These are phyloP conservation scores for Pontederia paniculata DNA, from an alignment of 176 grass and related monocot species.

Conservation along the genomic window DNA sequence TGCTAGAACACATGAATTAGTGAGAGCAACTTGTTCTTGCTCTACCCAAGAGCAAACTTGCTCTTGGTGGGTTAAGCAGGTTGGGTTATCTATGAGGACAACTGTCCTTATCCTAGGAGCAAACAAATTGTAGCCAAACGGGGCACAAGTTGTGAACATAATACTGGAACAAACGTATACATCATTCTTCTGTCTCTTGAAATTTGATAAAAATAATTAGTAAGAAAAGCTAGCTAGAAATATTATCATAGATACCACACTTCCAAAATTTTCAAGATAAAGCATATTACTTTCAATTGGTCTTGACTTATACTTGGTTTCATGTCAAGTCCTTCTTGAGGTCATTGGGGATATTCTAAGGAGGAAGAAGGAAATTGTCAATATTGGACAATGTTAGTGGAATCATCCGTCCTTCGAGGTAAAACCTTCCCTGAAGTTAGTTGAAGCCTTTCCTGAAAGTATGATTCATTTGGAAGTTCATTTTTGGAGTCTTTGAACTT, in stretches of 20 bases:
- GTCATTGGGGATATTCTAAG: slow-evolving; percentile 64
- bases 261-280: no score
- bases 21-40: no score
- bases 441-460: not conserved
- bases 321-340: slow-evolving; percentile 60
- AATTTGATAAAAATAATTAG: not conserved
- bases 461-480: not conserved
- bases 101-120: no score
- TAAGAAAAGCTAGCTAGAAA: not conserved
- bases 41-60: no score
- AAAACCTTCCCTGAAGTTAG: not conserved
- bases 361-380: slow-evolving; percentile 54
- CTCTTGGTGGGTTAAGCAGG: no score
- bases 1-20: no score
- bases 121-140: no score
- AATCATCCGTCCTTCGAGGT: slow-evolving; percentile 92
- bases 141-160: no score
- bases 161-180: no score
- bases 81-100: no score
- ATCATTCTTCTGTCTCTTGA: no score
- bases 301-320: slow-evolving; percentile 19
- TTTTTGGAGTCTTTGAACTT: slow-evolving; percentile 14
- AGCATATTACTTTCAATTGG: no score
- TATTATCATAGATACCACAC: not conserved
- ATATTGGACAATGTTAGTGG: slow-evolving; percentile 80